A percentile compares a stretch with the other conserved stretches of the same genome.
These are phyloP conservation scores for Lachnellula arida DNA, from an alignment of 2,329 filamentous ascomycete genomes.

Conservation along the genomic window DNA sequence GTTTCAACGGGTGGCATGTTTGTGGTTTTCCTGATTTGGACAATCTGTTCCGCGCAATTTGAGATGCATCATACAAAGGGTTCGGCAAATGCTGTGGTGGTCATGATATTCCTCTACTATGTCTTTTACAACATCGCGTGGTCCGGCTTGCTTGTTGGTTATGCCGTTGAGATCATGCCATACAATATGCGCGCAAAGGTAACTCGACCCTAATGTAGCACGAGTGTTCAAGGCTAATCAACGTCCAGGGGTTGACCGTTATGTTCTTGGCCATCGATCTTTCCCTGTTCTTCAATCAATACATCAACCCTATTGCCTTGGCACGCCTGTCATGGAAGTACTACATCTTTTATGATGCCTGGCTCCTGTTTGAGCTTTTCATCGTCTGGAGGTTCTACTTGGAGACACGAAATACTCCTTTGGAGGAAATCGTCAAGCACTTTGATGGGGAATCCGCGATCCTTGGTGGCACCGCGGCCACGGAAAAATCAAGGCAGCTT, in stretches of 20 bases:
- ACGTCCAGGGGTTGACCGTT: constrained; percentile 31
- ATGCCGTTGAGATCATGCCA: constrained; percentile 26
- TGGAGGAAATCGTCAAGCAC: constrained; percentile 40
- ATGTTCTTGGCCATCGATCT: constrained; percentile 39
- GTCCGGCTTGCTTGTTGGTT: constrained; percentile 24
- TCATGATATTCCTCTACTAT: constrained; percentile 46
- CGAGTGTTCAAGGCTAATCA: background rate
- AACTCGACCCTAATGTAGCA: background rate
- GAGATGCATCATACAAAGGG: constrained; percentile 11
- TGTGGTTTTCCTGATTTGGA: constrained; percentile 31
- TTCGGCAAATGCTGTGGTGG: constrained; percentile 30
- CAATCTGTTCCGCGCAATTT: constrained; percentile 22
- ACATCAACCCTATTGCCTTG: constrained; percentile 38
- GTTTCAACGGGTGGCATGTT: constrained; percentile 24
- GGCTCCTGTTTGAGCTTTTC: constrained; percentile 22
- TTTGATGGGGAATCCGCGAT: constrained; percentile 39
- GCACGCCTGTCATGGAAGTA: constrained; percentile 37
- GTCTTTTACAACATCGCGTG: constrained; percentile 38
- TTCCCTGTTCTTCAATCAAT: constrained; percentile 38
- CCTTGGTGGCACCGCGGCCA: constrained; percentile 8
- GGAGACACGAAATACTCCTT: constrained; percentile 38
- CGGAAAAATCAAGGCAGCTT: constrained; percentile 11
- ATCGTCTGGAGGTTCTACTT: constrained; percentile 30
- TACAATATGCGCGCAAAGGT: constrained; percentile 31
- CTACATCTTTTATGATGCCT: constrained; percentile 38